Base-by-base conservation (phyloP, 306 rosid genomes). In the Lathyrus sativus region DNA sequence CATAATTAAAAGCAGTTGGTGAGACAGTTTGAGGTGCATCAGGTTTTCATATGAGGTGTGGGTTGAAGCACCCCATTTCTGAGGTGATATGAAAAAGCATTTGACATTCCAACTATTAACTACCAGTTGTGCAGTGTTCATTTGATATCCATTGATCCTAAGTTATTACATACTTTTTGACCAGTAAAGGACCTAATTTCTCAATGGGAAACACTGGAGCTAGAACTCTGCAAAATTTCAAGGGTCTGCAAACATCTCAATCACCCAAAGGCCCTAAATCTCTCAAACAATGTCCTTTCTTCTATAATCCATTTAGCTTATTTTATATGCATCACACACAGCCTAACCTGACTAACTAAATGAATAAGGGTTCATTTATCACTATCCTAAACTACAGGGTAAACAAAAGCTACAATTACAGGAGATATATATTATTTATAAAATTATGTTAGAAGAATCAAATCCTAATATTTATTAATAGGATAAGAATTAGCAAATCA, bases 341-440 rank as follows among this genome's bases (percentile, higher is more conserved):
- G n/a, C 65, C 26, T 31, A 59, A 59, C 2, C 62, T 12, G 12
- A 33, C 65, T 7, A 59, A 59, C 43, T 33, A 57, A 57, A 57
- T 15, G 26, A 59, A 14, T 59, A 59, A 35, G 43, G 44, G 65
- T 58, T 58, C 33, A 14, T 6, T 12, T 58, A 58, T 58, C 39
- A 57, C 43, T 60, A 35, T 60, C 46, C 18, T 31, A 53, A 61
- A 26, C 68, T 41, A 33, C n/a, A 50, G 24, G 33, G 45, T 12
- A 43, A 58, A 29, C 69, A 51, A 41, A 59, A 60, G 39, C 38
- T 71, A n/a, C 15, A 61, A 54, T 66, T 53, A 67, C 18, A 11
- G 31, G 53, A 45, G 22, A 68, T 14, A 75, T 45, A 59, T 11
- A 56, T 29, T 44, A 55, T 29, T 42, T 29, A 71, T 15, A 67